Base-by-base conservation (phyloP, 768 basidiomycete species). In the Mycena sanguinolenta region DNA sequence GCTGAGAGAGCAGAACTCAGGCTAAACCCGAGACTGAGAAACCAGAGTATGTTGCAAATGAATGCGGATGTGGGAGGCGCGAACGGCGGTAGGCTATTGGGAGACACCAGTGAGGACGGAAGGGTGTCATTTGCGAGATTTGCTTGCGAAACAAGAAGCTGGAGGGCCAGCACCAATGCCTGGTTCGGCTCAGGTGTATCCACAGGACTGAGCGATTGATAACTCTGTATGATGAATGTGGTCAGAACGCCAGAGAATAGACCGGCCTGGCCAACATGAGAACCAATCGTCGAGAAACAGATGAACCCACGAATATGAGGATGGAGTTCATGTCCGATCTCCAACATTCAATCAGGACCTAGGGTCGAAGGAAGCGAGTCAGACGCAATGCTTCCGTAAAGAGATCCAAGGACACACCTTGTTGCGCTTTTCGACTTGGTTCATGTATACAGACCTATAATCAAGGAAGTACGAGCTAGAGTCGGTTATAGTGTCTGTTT, bases 31-130 rank as follows among this genome's bases (percentile, higher is more conserved):
- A 89, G 77, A 69, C 84, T 86, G 50, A 85, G 75, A 71, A 88
- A 85, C 84, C 84, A 88, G 6, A 86, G 75, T 0, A 72, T 73
- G 65, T 87, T 87, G 72, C 82, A 82, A 38, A 84, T 69, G 1
- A 82, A 71, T 16, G 81, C 74, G 21, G 81, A 79, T 4, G 72
- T 73, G 0, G 79, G 58, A 36, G 81, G 79, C 4, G 66, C 62
- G 19, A 80, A 78, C 1, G 76, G 65, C 17, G 59, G 25, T 36
- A 27, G 14, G 34, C 23, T 66, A 71, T 67, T 57, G 61, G 27
- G n/a, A n/a, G n/a, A n/a, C n/a, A n/a, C n/a, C n/a, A n/a, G n/a
- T n/a, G n/a, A n/a, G 14, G 57, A 53, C 52, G 52, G 53, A 59
- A 65, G 46, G 4, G 69, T 60, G 14, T 21, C 30, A 30, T 62